Evolutionary conservation across 2,329 filamentous ascomycete species (phyloP), one percentile per base, ranked within the genome.

Genomic region (Aspergillus novofumigatus): DNA sequence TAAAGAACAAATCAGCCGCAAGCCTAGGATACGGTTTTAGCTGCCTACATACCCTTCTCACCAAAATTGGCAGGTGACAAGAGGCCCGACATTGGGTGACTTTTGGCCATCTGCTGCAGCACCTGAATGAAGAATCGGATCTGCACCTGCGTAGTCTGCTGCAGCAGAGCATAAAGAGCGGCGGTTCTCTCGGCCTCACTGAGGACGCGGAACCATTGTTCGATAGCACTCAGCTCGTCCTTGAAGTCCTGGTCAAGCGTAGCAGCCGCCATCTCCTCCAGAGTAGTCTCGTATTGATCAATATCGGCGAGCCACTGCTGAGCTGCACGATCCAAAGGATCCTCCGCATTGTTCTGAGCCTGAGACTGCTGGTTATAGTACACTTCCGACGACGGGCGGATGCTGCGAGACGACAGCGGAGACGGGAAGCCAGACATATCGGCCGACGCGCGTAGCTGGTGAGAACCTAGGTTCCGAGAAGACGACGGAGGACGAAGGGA

Each of bases 211-310:
- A 99, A 99, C 94, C 94, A 99, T 80, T 99, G 94, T 78, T 99
- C 94, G 71, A 99, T 99, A 65, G 94, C 94, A 72, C 92, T 97
- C 59, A 99, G 84, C 77, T 99, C 94, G 76, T 97, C 94, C 80
- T 99, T 99, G 82, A 99, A 99, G 72, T 99, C 94, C 79, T 99
- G 94, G 72, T 99, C 94, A 54, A 97, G 81, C n/a, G 94, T 97
- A 28, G 94, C 94, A 32, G 93, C 92, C 47, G 94, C 94, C 94
- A 99, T 99, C 74, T 99, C 94, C 76, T 97, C 94, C 69, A 99
- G 78, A 1, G 94, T 99, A n/a, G 88, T 96, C 81, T 99, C 94
- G 70, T 97, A 97, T 75, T 97, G 93, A 73, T 99, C 94, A 66
- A 99, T 97, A 69, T 99, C 94, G 55, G 93, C 92, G 68, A 99